Conservation (phyloP, 2,329 filamentous ascomycete species). For the Epichloe baconii region DNA sequence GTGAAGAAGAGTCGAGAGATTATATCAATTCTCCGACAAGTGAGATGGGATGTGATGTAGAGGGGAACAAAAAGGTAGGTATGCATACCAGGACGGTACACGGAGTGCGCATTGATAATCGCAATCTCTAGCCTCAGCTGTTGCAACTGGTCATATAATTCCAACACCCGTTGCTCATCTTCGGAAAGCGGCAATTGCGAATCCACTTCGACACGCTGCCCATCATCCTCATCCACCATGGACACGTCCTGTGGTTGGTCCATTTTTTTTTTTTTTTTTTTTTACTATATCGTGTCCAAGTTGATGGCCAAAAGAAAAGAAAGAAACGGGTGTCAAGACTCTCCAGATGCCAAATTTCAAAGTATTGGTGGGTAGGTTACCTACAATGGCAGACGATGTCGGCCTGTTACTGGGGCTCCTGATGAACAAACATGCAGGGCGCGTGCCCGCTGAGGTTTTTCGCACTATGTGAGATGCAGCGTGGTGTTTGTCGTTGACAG, state of each 20-base stretch:
- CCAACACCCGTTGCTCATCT: slow-evolving; percentile 51
- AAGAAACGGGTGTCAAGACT: too few species aligned
- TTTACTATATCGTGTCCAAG: too few species aligned
- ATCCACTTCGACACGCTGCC: slow-evolving; percentile 19
- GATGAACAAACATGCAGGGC: too few species aligned
- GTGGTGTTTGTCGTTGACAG: not conserved
- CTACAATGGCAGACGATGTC: too few species aligned
- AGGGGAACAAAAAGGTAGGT: too few species aligned
- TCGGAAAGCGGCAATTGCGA: slow-evolving; percentile 43
- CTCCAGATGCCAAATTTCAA: too few species aligned
- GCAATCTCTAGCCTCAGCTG: slow-evolving; percentile 61
- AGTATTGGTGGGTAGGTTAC: too few species aligned
- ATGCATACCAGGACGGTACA: slow-evolving; percentile 21
- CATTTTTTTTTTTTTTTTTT: not conserved
- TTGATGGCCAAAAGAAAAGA: too few species aligned
- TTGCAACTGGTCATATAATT: slow-evolving; percentile 58
- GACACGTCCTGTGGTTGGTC: slow-evolving; percentile 11
- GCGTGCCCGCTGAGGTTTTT: too few species aligned
- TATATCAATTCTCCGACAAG: not conserved
- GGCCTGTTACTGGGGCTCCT: too few species aligned
- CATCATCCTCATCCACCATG: slow-evolving; percentile 12
- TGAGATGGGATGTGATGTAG: not conserved
- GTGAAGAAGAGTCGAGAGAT: not conserved
- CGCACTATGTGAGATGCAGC: not conserved
- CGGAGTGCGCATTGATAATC: slow-evolving; percentile 42